Evolutionary conservation across 805 yeast genomes (phyloP), one percentile per base, ranked within the genome.

Genomic region (Candida oleophila): DNA sequence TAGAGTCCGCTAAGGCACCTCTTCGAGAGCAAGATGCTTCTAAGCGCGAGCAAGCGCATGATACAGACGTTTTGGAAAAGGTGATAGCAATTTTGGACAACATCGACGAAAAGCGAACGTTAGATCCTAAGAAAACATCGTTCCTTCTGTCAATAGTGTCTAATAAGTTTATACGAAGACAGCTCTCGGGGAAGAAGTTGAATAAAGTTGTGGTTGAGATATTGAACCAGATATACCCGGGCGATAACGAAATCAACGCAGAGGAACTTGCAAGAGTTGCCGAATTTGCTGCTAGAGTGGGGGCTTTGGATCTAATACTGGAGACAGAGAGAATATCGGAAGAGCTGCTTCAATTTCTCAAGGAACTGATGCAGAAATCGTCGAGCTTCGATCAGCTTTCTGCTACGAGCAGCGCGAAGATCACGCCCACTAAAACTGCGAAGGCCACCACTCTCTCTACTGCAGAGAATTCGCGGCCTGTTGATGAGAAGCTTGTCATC

Each of bases 101-200:
- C 7, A 11, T 16, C 22, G 18, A 18, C 12, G 14, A 18, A 4
- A 9, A 12, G 4, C 21, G 32, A 7, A 49, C 55, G 3, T 38
- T 52, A 15, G 55, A 52, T 35, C 55, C 55, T 2, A 46, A 47
- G 28, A 47, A 40, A 25, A 42, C 37, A 16, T 41, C 43, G 7
- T 41, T 32, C 15, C 35, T 41, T 11, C 33, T 14, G 14, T 11
- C 37, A 21, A 41, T 30, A 16, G 9, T 41, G 7, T 11, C 20
- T 7, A 51, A 53, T 35, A 45, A 48, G 25, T 20, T 44, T 7
- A 43, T 54, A 16, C 41, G 49, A 20, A 42, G 48, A 19, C 36
- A 19, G 9, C 40, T 52, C 34, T 42, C 39, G 3, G 45, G 44
- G 14, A 33, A 18, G 19, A 22, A 38, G 19, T 34, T 54, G n/a